Evolutionary conservation across 78 protist species (phyloP), one percentile per base, ranked within the genome.

Genomic region (Trichosphaerium sp.): DNA sequence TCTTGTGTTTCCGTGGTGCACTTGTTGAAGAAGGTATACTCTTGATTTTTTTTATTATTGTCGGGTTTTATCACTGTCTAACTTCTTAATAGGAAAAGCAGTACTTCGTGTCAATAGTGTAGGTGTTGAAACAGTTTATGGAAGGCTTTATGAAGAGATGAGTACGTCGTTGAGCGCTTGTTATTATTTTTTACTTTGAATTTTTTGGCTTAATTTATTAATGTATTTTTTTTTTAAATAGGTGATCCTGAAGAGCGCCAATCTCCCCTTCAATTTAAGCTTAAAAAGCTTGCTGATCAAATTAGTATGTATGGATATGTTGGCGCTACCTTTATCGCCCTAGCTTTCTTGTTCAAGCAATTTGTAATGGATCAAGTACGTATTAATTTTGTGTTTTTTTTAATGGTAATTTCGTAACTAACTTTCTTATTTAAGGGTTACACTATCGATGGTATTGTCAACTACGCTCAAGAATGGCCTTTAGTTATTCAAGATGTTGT

Each of bases 291-390:
- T 0, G 88, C 84, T 48, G 79, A 69, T 26, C 57, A 61, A 40
- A 77, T 83, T 41, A 39, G 66, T 3, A 74, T 70, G 5, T 34
- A 78, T 39, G 88, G 88, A 29, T 83, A 78, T 40, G 66, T 75
- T 8, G 83, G 83, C 51, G 88, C 88, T 2, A 58, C 69, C 48
- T 58, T 68, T 41, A 79, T 74, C 38, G 82, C 74, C 26, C 59
- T 79, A 21, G 65, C 79, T 28, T 79, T 79, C 69, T 79, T 79
- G 56, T 79, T 79, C 47, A 79, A 79, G 51, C 85, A 79, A 41
- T 51, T 79, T 35, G 51, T 79, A 1, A 67, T 79, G 85, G 85
- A 79, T 42, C 23, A 11, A 51, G 1, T 79, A 79, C 57, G n/a
- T 18, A 44, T 18, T 44, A 18, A 18, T 18, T 18, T n/a, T n/a